phyloP scores from a whole-genome alignment of 495 filamentous ascomycete genomes.

The Trichoderma reesei region DNA sequence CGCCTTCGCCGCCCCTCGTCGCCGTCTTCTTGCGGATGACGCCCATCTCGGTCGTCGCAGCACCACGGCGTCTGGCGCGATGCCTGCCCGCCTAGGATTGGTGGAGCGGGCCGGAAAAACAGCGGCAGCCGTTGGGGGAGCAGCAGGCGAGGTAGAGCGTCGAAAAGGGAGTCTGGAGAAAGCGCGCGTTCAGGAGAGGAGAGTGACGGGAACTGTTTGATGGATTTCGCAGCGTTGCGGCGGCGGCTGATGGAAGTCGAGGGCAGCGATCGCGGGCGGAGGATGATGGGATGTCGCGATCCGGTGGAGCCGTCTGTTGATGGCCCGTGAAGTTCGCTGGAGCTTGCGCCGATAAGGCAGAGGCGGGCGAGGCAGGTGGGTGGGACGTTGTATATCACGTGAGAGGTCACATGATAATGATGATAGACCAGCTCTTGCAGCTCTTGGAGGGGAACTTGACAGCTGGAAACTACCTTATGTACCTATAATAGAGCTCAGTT shows the following conservation, averaged over 20 bases:
- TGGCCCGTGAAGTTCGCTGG: constrained; percentile 10
- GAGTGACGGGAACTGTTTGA: constrained; percentile 17
- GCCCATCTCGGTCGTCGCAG: constrained; percentile 52
- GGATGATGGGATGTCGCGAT: constrained; percentile 13
- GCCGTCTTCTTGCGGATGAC: constrained; percentile 95
- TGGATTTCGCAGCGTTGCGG: constrained; percentile 12
- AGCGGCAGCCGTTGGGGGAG: background rate
- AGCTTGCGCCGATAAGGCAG: background rate
- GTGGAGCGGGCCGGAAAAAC: constrained; percentile 9
- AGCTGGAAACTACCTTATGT: no score
- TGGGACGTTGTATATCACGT: no score
- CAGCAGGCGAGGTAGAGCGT: background rate
- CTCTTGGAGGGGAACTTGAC: no score
- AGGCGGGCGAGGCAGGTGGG: background rate
- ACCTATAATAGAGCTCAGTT: no score
- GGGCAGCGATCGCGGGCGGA: constrained; percentile 17
- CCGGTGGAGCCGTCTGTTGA: constrained; percentile 10
- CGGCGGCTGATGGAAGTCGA: constrained; percentile 13
- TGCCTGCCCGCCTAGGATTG: background rate
- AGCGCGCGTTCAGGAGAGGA: background rate
- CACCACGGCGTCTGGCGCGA: background rate
- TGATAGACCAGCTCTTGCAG: no score
- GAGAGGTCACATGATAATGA: background rate
- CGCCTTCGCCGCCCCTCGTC: constrained; percentile 77
- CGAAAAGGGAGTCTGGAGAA: background rate